Evolutionary conservation across 208 protist species (phyloP).

Genomic region (Angomonas deanei): DNA sequence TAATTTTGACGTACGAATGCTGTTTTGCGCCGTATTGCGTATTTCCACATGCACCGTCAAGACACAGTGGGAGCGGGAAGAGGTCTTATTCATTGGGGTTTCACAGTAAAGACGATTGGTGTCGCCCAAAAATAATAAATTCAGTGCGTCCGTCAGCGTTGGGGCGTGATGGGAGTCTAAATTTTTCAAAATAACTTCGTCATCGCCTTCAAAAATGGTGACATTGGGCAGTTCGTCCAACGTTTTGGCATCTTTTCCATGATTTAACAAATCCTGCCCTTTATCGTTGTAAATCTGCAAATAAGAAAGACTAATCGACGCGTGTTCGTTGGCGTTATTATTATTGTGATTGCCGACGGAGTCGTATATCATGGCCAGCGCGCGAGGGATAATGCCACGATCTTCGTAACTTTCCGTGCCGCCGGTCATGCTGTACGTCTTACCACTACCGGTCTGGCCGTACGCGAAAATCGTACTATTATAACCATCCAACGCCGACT

Average conservation of each 20-base stretch:
- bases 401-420: slow-evolving; percentile 83
- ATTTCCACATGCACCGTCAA: slow-evolving; percentile 82
- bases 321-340: slow-evolving; percentile 9
- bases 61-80: slow-evolving; percentile 90
- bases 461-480: slow-evolving; percentile 91
- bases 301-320: slow-evolving; percentile 62
- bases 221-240: slow-evolving; percentile 64
- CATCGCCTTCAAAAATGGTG: slow-evolving; percentile 58
- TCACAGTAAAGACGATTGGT: slow-evolving; percentile 83
- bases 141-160: slow-evolving; percentile 69
- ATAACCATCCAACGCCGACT: slow-evolving; percentile 68
- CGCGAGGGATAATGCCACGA: slow-evolving; percentile 84
- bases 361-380: slow-evolving; percentile 78
- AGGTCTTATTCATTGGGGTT: slow-evolving; percentile 91
- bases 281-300: slow-evolving; percentile 92
- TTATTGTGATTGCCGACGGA: slow-evolving; percentile 32
- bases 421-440: slow-evolving; percentile 90
- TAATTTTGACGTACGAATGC: slow-evolving; percentile 67
- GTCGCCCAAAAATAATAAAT: slow-evolving; percentile 83
- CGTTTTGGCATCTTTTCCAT: slow-evolving; percentile 82
- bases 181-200: slow-evolving; percentile 53
- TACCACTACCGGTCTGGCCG: slow-evolving; percentile 88
- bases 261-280: slow-evolving; percentile 85
- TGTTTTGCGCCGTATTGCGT: slow-evolving; percentile 35
- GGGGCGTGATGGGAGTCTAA: slow-evolving; percentile 65